Percentiles rank a stretch among this genome's conserved stretches.
Evolutionary conservation across 2,329 filamentous ascomycete species (phyloP).

Genomic region (Paraphaeosphaeria sporulosa): DNA sequence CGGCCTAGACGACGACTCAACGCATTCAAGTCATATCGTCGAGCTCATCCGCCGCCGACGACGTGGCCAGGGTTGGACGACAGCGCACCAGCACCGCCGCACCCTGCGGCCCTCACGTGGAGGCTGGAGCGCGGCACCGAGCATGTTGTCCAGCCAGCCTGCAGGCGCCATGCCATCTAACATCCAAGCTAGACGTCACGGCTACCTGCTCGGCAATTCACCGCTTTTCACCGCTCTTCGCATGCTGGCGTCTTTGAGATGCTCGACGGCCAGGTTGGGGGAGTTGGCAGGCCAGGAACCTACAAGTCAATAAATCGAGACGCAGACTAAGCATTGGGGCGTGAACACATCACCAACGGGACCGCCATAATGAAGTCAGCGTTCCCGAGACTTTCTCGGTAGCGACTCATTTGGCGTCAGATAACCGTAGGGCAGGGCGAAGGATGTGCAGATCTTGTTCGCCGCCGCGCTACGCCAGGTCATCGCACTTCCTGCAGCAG

Average conservation of each 20-base stretch:
- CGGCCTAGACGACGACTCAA: background rate
- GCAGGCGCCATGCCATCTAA: conserved; percentile 35
- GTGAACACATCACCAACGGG: conserved; percentile 47
- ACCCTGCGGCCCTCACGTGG: conserved; percentile 27
- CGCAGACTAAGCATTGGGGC: conserved; percentile 32
- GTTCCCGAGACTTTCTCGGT: conserved; percentile 47
- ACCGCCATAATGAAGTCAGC: conserved; percentile 47
- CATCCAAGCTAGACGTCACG: conserved; percentile 37
- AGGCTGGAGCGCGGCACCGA: conserved; percentile 14
- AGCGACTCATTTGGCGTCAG: conserved; percentile 44
- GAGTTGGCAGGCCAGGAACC: background rate
- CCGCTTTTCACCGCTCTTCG: conserved; percentile 41
- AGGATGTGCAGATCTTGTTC: conserved; percentile 52
- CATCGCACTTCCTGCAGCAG: conserved; percentile 46
- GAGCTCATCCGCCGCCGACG: conserved; percentile 21
- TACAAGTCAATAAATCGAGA: conserved; percentile 9
- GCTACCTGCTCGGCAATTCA: conserved; percentile 42
- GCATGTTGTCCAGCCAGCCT: conserved; percentile 39
- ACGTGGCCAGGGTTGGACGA: conserved; percentile 41
- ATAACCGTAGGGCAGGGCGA: conserved; percentile 45
- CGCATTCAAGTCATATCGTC: background rate
- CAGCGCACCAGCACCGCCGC: conserved; percentile 36
- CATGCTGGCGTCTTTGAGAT: conserved; percentile 10
- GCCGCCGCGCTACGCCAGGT: conserved; percentile 48
- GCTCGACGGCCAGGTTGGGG: conserved; percentile 6